phyloP scores from a whole-genome alignment of 805 yeast species.

The Wickerhamiella azyma region DNA sequence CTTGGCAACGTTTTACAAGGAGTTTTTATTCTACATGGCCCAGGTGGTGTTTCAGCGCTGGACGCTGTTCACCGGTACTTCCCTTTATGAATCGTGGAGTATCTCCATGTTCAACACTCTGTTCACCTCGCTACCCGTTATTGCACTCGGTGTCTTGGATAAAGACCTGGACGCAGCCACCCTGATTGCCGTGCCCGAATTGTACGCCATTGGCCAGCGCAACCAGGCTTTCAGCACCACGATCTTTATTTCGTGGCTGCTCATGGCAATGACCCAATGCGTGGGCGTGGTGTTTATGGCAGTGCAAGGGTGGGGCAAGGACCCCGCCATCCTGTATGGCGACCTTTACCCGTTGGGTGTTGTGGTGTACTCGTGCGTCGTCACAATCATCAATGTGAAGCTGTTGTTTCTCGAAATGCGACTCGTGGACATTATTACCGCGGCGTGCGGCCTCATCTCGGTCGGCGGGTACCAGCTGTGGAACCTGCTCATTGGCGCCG shows the following conservation, averaged over 20 bases:
- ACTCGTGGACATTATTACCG: constrained; percentile 50
- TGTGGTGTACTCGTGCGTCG: constrained; percentile 55
- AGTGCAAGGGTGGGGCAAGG: constrained; percentile 56
- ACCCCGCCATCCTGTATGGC: constrained; percentile 50
- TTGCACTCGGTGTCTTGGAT: constrained; percentile 91
- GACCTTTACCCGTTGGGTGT: constrained; percentile 75
- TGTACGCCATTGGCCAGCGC: constrained; percentile 63
- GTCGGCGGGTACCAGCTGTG: constrained; percentile 77
- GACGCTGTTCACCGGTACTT: constrained; percentile 82
- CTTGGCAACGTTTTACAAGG: constrained; percentile 88
- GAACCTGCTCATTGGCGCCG: constrained; percentile 60
- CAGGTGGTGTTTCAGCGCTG: constrained; percentile 79
- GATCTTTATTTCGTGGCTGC: constrained; percentile 65
- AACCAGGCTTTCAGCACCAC: constrained; percentile 60
- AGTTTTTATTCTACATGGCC: constrained; percentile 73
- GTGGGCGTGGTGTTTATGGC: constrained; percentile 54
- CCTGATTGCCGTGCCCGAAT: constrained; percentile 78
- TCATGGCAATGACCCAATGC: constrained; percentile 60
- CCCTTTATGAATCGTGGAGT: constrained; percentile 91
- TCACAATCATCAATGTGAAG: constrained; percentile 61
- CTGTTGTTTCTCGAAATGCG: constrained; percentile 70
- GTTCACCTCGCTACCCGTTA: constrained; percentile 83
- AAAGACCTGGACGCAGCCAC: constrained; percentile 83
- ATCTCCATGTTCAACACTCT: constrained; percentile 93
- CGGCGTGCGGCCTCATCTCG: constrained; percentile 53